Evolutionary conservation across 176 grass and related monocot species (phyloP).

Genomic region (Rhynchospora tenuis): DNA sequence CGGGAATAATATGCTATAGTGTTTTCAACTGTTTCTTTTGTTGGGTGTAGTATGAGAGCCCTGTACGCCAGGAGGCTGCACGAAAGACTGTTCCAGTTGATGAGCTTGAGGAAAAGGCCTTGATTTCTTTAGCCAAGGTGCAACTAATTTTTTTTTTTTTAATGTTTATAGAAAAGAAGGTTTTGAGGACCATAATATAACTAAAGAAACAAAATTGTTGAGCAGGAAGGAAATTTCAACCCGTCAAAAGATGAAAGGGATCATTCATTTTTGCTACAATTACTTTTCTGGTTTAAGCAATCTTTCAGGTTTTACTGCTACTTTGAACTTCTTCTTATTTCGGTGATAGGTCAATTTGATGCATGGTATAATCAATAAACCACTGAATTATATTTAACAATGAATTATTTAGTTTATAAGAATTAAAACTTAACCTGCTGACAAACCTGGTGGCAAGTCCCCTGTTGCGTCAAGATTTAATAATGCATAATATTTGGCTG

Average conservation of each 20-base stretch:
- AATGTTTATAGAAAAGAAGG: background rate
- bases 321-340: slow-evolving; percentile 28
- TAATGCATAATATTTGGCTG: background rate
- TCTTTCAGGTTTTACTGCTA: slow-evolving; percentile 70
- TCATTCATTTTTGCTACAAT: slow-evolving; percentile 78
- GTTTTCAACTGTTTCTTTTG: background rate
- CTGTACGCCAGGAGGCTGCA: slow-evolving; percentile 57
- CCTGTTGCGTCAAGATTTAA: background rate
- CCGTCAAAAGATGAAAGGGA: slow-evolving; percentile 84
- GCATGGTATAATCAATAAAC: slow-evolving; percentile 10
- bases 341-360: background rate
- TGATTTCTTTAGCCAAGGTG: slow-evolving; percentile 86
- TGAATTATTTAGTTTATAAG: background rate
- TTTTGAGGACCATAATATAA: slow-evolving; percentile 26
- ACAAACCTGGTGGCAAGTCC: background rate
- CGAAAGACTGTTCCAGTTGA: slow-evolving; percentile 64
- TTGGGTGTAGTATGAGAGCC: slow-evolving; percentile 74
- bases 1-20: background rate
- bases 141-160: background rate
- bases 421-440: background rate
- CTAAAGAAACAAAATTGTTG: slow-evolving; percentile 39
- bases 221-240: slow-evolving; percentile 76
- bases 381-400: background rate
- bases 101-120: slow-evolving; percentile 79
- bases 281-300: slow-evolving; percentile 99